Evolutionary conservation across 768 basidiomycete genomes (phyloP).

Genomic region (Favolaschia claudopus): DNA sequence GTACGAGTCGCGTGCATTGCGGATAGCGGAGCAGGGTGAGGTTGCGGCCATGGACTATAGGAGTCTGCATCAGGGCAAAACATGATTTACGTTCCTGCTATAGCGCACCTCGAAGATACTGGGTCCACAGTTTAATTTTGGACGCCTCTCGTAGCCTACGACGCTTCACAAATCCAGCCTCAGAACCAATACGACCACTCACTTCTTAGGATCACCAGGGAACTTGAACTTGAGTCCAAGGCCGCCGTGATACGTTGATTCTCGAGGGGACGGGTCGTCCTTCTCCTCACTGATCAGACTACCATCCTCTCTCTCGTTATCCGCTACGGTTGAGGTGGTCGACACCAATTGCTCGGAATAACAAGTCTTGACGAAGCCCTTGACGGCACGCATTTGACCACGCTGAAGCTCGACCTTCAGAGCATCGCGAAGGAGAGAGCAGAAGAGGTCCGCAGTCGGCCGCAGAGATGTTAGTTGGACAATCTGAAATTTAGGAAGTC

Average conservation of each 20-base stretch:
- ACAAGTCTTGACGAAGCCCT: slow-evolving; percentile 89
- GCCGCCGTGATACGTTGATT: slow-evolving; percentile 75
- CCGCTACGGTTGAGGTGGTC: slow-evolving; percentile 60
- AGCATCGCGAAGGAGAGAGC: slow-evolving; percentile 84
- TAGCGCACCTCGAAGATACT: slow-evolving; percentile 77
- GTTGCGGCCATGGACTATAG: slow-evolving; percentile 87
- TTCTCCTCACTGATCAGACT: slow-evolving; percentile 64
- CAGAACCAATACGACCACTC: slow-evolving; percentile 31
- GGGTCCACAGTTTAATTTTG: slow-evolving; percentile 95
- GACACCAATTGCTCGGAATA: slow-evolving; percentile 91
- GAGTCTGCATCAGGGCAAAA: slow-evolving; percentile 19
- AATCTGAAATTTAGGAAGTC: slow-evolving; percentile 56
- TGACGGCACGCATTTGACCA: slow-evolving; percentile 93
- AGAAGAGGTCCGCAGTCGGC: slow-evolving; percentile 94
- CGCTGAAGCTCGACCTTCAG: slow-evolving; percentile 89
- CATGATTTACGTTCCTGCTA: neutral
- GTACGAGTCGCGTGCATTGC: slow-evolving; percentile 94
- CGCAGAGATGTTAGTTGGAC: slow-evolving; percentile 93
- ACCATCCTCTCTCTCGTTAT: slow-evolving; percentile 74
- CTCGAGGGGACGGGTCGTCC: slow-evolving; percentile 52
- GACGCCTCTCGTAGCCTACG: slow-evolving; percentile 85
- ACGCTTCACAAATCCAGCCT: slow-evolving; percentile 1
- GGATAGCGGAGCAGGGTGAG: slow-evolving; percentile 96
- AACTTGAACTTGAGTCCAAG: slow-evolving; percentile 87
- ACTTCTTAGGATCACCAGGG: slow-evolving; percentile 94